Conservation (phyloP, 257 asterid genomes). For the Ilex asprella region DNA sequence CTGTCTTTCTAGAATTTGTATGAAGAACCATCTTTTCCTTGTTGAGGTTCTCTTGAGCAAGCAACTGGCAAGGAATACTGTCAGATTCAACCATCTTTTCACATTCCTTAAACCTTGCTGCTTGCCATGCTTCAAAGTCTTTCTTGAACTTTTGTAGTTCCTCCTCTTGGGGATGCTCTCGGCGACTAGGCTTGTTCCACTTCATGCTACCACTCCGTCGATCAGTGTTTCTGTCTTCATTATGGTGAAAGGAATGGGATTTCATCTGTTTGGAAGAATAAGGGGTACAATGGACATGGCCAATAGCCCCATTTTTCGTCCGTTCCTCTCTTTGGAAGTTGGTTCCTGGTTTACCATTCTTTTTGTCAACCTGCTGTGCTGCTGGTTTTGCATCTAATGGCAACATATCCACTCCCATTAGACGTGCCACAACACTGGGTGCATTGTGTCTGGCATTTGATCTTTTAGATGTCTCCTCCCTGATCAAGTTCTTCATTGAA, state of each 20-base stretch:
- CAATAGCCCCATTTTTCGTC: slow-evolving; percentile 30
- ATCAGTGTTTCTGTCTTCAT: slow-evolving; percentile 28
- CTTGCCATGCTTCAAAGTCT: slow-evolving; percentile 94
- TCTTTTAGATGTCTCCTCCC: slow-evolving; percentile 55
- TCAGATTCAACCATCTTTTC: slow-evolving; percentile 40
- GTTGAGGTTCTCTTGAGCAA: slow-evolving; percentile 77
- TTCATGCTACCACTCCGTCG: slow-evolving; percentile 22
- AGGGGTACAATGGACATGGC: slow-evolving; percentile 21
- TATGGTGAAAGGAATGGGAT: slow-evolving; percentile 27
- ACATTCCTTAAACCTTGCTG: slow-evolving; percentile 62
- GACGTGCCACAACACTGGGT: slow-evolving; percentile 93
- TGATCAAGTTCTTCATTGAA: slow-evolving; percentile 71
- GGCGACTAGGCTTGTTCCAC: slow-evolving; percentile 47
- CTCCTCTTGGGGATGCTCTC: slow-evolving; percentile 98
- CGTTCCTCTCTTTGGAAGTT: slow-evolving; percentile 24
- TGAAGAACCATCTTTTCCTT: slow-evolving; percentile 59
- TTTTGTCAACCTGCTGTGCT: slow-evolving; percentile 22
- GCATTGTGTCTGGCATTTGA: slow-evolving; percentile 41
- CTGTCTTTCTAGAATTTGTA: slow-evolving; percentile 36
- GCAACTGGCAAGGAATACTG: slow-evolving; percentile 53
- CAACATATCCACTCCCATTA: slow-evolving; percentile 87
- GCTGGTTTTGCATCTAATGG: slow-evolving; percentile 52
- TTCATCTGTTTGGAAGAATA: slow-evolving; percentile 34
- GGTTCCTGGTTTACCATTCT: slow-evolving; percentile 25
- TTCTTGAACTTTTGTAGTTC: slow-evolving; percentile 90